phyloP scores from a whole-genome alignment of 2,329 filamentous ascomycete genomes.

The Botryosphaeria dothidea region DNA sequence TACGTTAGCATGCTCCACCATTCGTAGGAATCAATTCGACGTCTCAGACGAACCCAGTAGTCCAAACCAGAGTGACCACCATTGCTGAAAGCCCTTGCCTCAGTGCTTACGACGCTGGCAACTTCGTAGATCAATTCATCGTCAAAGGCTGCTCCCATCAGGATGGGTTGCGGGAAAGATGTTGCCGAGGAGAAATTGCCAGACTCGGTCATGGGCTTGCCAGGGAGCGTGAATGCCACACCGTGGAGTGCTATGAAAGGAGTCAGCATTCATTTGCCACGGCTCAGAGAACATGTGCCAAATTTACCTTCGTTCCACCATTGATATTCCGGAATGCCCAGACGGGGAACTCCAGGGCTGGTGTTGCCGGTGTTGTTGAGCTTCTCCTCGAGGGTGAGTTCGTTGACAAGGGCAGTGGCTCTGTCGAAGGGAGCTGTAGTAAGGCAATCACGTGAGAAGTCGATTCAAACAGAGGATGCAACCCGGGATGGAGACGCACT shows the following conservation, averaged over 20 bases:
- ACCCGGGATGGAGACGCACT: slow-evolving; percentile 24
- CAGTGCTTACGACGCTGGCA: slow-evolving; percentile 57
- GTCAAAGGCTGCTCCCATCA: slow-evolving; percentile 64
- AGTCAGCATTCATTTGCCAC: not conserved
- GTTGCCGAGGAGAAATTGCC: slow-evolving; percentile 62
- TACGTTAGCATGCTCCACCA: not conserved
- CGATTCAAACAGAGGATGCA: no score
- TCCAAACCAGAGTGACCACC: slow-evolving; percentile 53
- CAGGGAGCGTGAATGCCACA: slow-evolving; percentile 52
- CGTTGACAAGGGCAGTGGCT: slow-evolving; percentile 51
- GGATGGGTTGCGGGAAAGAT: slow-evolving; percentile 65
- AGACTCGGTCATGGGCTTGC: slow-evolving; percentile 53
- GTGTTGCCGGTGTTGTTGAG: slow-evolving; percentile 49
- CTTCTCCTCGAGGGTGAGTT: slow-evolving; percentile 56
- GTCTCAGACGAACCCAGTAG: slow-evolving; percentile 47
- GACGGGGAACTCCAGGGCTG: slow-evolving; percentile 53
- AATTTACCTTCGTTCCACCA: slow-evolving; percentile 62
- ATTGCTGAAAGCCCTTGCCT: slow-evolving; percentile 67
- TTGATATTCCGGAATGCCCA: slow-evolving; percentile 60
- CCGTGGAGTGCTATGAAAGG: slow-evolving; percentile 37
- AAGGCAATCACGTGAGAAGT: not conserved
- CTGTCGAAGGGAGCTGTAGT: slow-evolving; percentile 35
- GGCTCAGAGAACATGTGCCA: not conserved
- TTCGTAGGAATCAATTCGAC: no score
- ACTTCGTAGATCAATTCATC: slow-evolving; percentile 61